These are phyloP conservation scores for Sporisorium scitamineum DNA, from an alignment of 1,284 basidiomycete species.

Conservation along the genomic window DNA sequence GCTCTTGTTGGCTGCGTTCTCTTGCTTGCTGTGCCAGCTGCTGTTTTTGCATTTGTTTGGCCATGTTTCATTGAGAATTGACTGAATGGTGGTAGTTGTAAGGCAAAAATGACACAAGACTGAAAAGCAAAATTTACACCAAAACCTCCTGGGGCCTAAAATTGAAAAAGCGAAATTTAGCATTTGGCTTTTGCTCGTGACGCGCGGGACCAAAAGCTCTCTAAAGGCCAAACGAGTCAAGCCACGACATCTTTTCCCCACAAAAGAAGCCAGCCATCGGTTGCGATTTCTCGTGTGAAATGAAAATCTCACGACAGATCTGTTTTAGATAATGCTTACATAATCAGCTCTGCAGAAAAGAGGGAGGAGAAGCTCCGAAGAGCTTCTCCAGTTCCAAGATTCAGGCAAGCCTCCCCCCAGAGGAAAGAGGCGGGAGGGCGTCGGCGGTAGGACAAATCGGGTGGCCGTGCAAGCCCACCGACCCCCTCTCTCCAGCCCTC, in stretches of 20 bases:
- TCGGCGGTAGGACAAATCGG: constrained; percentile 57
- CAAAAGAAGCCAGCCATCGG: neutral
- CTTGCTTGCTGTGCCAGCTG: neutral
- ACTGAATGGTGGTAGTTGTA: neutral
- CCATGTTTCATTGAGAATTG: neutral
- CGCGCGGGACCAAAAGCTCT: neutral
- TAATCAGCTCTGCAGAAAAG: constrained; percentile 21
- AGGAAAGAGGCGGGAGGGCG: constrained; percentile 57
- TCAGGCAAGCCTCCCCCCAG: constrained; percentile 54
- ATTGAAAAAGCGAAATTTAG: neutral
- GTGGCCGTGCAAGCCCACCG: constrained; percentile 59
- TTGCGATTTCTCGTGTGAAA: neutral
- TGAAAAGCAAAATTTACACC: constrained; percentile 1
- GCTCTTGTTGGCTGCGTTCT: neutral
- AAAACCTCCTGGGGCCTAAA: neutral
- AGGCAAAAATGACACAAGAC: neutral
- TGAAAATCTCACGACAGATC: neutral
- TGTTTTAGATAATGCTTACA: constrained; percentile 26
- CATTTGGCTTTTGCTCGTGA: neutral
- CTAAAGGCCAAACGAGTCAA: neutral
- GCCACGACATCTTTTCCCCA: neutral
- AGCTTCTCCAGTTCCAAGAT: constrained; percentile 50
- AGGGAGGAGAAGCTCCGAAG: constrained; percentile 32
- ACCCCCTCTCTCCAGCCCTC: constrained; percentile 56
- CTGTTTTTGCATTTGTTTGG: neutral